A percentile compares a stretch with the other conserved stretches of the same genome.
phyloP scores from a whole-genome alignment of 2,329 filamentous ascomycete species.

The Xylariaceae sp. region DNA sequence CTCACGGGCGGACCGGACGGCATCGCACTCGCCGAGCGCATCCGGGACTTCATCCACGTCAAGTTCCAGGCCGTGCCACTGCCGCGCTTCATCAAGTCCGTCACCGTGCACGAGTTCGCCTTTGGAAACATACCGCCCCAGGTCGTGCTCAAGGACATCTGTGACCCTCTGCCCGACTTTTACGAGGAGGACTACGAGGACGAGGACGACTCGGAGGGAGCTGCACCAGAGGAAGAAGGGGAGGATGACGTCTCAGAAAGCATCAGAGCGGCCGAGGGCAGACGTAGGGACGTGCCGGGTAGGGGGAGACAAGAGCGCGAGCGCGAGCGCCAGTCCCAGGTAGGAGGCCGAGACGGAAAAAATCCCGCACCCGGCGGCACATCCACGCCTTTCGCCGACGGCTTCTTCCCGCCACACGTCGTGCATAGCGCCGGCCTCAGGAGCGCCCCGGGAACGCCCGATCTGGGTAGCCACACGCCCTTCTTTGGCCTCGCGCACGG shows the following conservation, averaged over 20 bases:
- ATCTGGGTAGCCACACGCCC: conserved; percentile 49
- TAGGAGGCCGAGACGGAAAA: neutral
- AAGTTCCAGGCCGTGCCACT: conserved; percentile 90
- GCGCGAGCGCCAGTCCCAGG: neutral
- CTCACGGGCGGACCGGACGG: conserved; percentile 88
- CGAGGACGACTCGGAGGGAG: conserved; percentile 45
- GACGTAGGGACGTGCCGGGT: conserved; percentile 31
- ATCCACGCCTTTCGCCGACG: conserved; percentile 19
- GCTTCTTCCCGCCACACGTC: conserved; percentile 35
- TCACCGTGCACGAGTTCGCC: conserved; percentile 89
- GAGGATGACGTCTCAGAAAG: conserved; percentile 28
- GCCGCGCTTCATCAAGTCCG: conserved; percentile 93
- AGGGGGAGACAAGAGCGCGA: conserved; percentile 2
- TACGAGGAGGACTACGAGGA: conserved; percentile 77
- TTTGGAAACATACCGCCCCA: conserved; percentile 80
- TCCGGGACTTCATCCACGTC: conserved; percentile 89
- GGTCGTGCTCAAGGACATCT: conserved; percentile 93
- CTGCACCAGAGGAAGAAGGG: conserved; percentile 30
- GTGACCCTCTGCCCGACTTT: conserved; percentile 91
- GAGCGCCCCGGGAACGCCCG: conserved; percentile 33
- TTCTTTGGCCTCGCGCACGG: conserved; percentile 44
- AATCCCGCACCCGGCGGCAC: conserved; percentile 18
- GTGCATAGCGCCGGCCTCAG: conserved; percentile 32
- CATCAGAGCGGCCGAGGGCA: conserved; percentile 32
- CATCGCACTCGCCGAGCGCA: conserved; percentile 72